Base-by-base conservation (phyloP, 2,329 filamentous ascomycete genomes). In the Pezicula carpinea region DNA sequence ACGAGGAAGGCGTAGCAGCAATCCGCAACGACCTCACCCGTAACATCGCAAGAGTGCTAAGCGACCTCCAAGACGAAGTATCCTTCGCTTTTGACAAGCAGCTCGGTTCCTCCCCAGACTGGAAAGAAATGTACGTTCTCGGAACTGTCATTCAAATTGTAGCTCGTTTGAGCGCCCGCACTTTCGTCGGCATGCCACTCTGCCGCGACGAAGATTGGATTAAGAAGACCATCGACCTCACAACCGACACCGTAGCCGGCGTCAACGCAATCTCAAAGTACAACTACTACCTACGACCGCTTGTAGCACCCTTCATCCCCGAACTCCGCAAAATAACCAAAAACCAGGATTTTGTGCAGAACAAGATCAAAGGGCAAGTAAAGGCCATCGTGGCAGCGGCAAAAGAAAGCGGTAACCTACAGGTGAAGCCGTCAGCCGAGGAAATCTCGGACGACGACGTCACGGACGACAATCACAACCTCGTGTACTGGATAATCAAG, bases 161-260 rank as follows among this genome's bases (percentile, higher is more conserved):
- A 6, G 62, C 68, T 3, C 56, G 60, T 4, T 52, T 68, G 13
- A 66, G 64, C 29, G 72, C 71, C 49, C 64, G 66, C 14, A 64
- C 69, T 52, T 61, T 74, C 22, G 64, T 73, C 26, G 70, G 71
- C 1, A 38, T 61, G 10, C 62, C 66, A 10, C 58, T 73, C 0
- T 72, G 45, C 35, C 15, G 48, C 15, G 32, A 55, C 36, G 49
- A 53, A 19, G 47, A 53, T n/a, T 58, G 55, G 55, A n/a, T 57
- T 3, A 22, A 54, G 11, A 42, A 48, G 5, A 50, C 48, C 6
- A 55, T 57, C 18, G 32, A 50, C 22, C 52, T 52, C 39, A 49
- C 57, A 14, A 48, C 34, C 14, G 52, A 56, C 35, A 46, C 50
- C 7, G 48, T 58, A 39, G 23, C 34, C 11, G 55, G 42, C 6